Conservation (phyloP, 2,329 filamentous ascomycete genomes). For the Clarireedia monteithiana region DNA sequence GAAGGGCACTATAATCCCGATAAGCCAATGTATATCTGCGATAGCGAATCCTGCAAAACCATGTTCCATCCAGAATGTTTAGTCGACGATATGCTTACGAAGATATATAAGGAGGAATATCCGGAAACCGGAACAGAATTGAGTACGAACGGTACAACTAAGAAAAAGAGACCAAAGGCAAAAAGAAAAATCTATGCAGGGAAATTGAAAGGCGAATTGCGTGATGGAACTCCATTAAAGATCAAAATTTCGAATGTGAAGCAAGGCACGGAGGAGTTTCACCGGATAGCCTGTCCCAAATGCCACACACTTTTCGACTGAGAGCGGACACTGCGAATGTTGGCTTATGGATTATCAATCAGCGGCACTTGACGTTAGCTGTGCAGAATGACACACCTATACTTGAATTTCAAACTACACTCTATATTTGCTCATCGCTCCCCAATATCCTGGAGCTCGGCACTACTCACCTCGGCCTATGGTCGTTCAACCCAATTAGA, state of each 20-base stretch:
- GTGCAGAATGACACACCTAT: too few relatives aligned
- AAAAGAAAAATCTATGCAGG: constrained; percentile 16
- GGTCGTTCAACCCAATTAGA: too few relatives aligned
- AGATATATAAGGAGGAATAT: constrained; percentile 18
- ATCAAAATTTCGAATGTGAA: constrained; percentile 21
- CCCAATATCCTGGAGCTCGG: too few relatives aligned
- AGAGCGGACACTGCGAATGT: not conserved
- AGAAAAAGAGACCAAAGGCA: not conserved
- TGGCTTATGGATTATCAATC: too few relatives aligned
- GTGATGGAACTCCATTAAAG: constrained; percentile 10
- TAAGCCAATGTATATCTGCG: constrained; percentile 30
- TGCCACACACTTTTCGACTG: constrained; percentile 21
- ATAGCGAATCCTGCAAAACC: constrained; percentile 27
- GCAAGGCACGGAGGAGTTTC: constrained; percentile 12
- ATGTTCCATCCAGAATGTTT: constrained; percentile 33
- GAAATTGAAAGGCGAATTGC: constrained; percentile 17
- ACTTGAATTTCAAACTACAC: too few relatives aligned
- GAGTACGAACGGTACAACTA: constrained; percentile 11
- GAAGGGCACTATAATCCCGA: constrained; percentile 31
- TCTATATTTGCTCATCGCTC: too few relatives aligned
- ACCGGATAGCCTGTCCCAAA: constrained; percentile 21
- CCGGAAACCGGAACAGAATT: constrained; percentile 10
- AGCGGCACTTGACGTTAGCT: too few relatives aligned
- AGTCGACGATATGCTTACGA: constrained; percentile 26
- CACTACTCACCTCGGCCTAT: too few relatives aligned